These are phyloP conservation scores for Trichoderma orchidacearum DNA, from an alignment of 495 filamentous ascomycete genomes.

Conservation along the genomic window DNA sequence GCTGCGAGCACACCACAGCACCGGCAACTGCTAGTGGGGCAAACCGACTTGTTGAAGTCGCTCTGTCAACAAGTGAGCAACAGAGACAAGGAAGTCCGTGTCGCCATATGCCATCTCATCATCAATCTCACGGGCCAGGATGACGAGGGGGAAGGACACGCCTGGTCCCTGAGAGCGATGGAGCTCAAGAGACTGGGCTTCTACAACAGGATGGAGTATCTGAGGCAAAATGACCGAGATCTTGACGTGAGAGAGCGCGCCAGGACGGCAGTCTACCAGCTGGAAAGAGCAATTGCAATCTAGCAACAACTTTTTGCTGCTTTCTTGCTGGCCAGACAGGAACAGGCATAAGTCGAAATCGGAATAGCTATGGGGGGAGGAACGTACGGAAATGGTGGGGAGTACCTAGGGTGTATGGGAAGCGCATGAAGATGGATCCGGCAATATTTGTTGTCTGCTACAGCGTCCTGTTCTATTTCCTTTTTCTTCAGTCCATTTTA, in stretches of 20 bases:
- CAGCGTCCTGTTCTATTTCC: too few relatives aligned
- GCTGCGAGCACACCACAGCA: slow-evolving; percentile 66
- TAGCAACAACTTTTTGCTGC: neutral
- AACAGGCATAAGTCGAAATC: too few relatives aligned
- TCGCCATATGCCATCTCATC: slow-evolving; percentile 64
- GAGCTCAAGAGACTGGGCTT: slow-evolving; percentile 64
- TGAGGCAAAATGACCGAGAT: slow-evolving; percentile 57
- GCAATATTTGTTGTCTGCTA: too few relatives aligned
- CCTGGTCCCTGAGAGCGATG: slow-evolving; percentile 46
- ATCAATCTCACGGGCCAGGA: slow-evolving; percentile 76
- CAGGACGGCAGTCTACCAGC: slow-evolving; percentile 61
- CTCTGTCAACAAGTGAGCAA: slow-evolving; percentile 64
- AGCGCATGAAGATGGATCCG: too few relatives aligned
- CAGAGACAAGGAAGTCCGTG: slow-evolving; percentile 52
- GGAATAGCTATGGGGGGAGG: too few relatives aligned
- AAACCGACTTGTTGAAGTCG: slow-evolving; percentile 42
- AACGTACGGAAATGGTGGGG: too few relatives aligned
- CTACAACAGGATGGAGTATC: slow-evolving; percentile 43
- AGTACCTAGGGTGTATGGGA: too few relatives aligned
- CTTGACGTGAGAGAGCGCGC: slow-evolving; percentile 72
- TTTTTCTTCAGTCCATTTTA: too few relatives aligned
- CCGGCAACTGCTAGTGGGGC: slow-evolving; percentile 46
- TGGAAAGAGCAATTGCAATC: slow-evolving; percentile 19
- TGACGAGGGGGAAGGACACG: slow-evolving; percentile 45
- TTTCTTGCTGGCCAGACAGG: too few relatives aligned